Conservation (phyloP, 1,139 yeast genomes). For the Protomyces arabidopsidicola region DNA sequence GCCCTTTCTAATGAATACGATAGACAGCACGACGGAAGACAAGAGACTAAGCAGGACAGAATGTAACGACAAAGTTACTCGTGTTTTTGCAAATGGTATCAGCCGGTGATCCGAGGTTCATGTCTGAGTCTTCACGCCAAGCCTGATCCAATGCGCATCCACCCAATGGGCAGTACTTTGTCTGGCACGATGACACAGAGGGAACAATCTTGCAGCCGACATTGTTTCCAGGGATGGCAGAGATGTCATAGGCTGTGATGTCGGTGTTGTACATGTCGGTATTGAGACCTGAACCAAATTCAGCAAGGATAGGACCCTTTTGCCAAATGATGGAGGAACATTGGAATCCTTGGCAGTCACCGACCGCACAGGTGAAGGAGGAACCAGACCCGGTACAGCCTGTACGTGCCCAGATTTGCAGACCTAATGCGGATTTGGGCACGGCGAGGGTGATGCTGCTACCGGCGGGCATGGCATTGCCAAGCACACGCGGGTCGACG, state of each 20-base stretch:
- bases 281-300: constrained; percentile 24
- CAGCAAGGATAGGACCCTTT: constrained; percentile 25
- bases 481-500: constrained; percentile 16
- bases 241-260: constrained; percentile 26
- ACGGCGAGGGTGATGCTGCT: constrained; percentile 8
- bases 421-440: constrained; percentile 20
- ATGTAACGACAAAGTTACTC: constrained; percentile 24
- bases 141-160: constrained; percentile 19
- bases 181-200: constrained; percentile 14
- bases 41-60: constrained; percentile 20
- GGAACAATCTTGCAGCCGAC: constrained; percentile 24
- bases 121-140: constrained; percentile 15
- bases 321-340: constrained; percentile 27
- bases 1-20: no score
- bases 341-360: constrained; percentile 23
- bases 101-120: constrained; percentile 21
- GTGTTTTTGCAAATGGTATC: constrained; percentile 22
- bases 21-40: not conserved
- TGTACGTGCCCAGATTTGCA: constrained; percentile 26
- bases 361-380: constrained; percentile 13
- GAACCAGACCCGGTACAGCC: constrained; percentile 19
- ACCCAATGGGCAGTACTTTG: constrained; percentile 16
- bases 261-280: constrained; percentile 24
- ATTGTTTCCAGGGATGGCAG: constrained; percentile 27
- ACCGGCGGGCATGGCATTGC: constrained; percentile 21